phyloP scores from a whole-genome alignment of 169 alveolate genomes.

The Babesia bovis region DNA sequence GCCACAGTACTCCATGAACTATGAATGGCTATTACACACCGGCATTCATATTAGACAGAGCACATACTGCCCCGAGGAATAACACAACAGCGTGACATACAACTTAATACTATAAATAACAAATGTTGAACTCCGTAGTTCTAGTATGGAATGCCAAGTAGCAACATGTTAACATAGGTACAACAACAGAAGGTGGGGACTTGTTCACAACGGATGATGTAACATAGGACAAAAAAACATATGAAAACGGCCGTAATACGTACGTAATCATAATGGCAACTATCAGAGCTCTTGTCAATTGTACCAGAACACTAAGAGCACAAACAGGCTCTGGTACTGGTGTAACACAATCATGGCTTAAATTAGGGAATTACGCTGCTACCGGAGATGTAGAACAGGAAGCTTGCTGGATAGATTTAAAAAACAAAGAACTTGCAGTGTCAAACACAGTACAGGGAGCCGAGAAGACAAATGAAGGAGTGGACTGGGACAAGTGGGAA shows the following conservation, averaged over 20 bases:
- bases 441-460: conserved; percentile 31
- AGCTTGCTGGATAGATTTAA: conserved; percentile 50
- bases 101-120: too few relatives aligned
- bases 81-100: too few relatives aligned
- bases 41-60: too few relatives aligned
- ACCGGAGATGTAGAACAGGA: conserved; percentile 54
- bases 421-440: conserved; percentile 35
- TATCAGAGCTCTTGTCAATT: conserved; percentile 1
- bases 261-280: neutral
- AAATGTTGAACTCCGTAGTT: too few relatives aligned
- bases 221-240: neutral
- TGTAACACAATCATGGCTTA: conserved; percentile 37
- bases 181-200: conserved; percentile 11
- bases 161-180: too few relatives aligned
- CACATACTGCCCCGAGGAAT: too few relatives aligned
- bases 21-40: too few relatives aligned
- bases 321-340: neutral
- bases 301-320: conserved; percentile 20
- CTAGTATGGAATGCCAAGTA: too few relatives aligned
- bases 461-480: conserved; percentile 12
- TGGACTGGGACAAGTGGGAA: conserved; percentile 69
- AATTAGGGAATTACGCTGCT: conserved; percentile 41
- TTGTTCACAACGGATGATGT: neutral
- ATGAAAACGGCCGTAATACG: neutral
- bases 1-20: too few relatives aligned